phyloP scores from a whole-genome alignment of 179 eudicot species.

The Silene noctiflora region DNA sequence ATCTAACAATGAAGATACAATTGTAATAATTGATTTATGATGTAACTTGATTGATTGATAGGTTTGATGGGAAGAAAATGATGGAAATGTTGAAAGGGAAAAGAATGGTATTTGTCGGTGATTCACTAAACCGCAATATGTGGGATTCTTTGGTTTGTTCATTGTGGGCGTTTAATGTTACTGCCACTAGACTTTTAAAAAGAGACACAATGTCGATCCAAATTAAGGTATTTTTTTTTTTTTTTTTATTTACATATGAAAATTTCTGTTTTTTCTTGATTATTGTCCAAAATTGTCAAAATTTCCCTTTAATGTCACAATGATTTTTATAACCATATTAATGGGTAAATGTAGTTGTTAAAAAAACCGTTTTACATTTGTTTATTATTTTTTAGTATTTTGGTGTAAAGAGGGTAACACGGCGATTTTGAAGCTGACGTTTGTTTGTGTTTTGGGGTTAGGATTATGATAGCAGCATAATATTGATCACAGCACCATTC shows the following conservation, averaged over 20 bases:
- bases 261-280: neutral
- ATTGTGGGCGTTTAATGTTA: conserved; percentile 37
- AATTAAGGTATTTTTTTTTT: conserved; percentile 28
- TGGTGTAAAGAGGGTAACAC: too few relatives aligned
- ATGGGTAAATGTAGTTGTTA: too few relatives aligned
- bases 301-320: too few relatives aligned
- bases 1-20: too few relatives aligned
- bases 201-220: conserved; percentile 29
- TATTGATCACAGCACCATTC: conserved; percentile 51
- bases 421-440: too few relatives aligned
- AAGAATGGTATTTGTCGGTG: conserved; percentile 55
- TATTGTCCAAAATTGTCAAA: too few relatives aligned
- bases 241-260: neutral
- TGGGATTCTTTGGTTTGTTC: conserved; percentile 63
- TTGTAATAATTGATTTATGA: too few relatives aligned
- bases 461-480: conserved; percentile 58
- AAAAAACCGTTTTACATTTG: too few relatives aligned
- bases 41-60: too few relatives aligned
- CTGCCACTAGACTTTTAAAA: conserved; percentile 29
- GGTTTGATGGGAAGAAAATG: conserved; percentile 57
- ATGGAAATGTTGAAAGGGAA: conserved; percentile 53
- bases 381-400: too few relatives aligned
- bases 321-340: too few relatives aligned
- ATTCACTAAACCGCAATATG: conserved; percentile 65
- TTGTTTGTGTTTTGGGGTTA: neutral